phyloP scores from a whole-genome alignment of 2,329 filamentous ascomycete species.

The Sphaceloma murrayae region DNA sequence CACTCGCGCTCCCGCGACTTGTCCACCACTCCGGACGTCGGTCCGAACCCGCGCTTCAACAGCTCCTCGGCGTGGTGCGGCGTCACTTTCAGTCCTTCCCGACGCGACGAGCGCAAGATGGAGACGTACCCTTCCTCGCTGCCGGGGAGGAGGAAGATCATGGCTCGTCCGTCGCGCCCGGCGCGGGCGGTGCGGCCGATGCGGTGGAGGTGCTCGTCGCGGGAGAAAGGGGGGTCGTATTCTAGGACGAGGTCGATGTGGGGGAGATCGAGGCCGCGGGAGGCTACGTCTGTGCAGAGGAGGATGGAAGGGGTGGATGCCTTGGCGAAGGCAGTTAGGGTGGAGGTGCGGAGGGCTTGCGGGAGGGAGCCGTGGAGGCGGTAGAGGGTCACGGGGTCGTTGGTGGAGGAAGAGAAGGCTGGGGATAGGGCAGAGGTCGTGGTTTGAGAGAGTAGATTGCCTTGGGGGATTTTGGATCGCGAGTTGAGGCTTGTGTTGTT shows the following conservation, averaged over 20 bases:
- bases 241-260: slow-evolving; percentile 93
- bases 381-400: slow-evolving; percentile 70
- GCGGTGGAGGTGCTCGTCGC: slow-evolving; percentile 87
- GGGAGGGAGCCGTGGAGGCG: slow-evolving; percentile 86
- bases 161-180: slow-evolving; percentile 74
- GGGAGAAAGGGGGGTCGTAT: slow-evolving; percentile 89
- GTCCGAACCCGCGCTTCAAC: slow-evolving; percentile 52
- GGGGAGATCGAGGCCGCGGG: slow-evolving; percentile 87
- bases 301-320: slow-evolving; percentile 69
- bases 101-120: slow-evolving; percentile 62
- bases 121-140: slow-evolving; percentile 85
- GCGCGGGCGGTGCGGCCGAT: slow-evolving; percentile 92
- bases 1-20: slow-evolving; percentile 40
- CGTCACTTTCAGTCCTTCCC: slow-evolving; percentile 45
- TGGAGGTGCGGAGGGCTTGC: slow-evolving; percentile 78
- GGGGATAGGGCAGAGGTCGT: slow-evolving; percentile 58
- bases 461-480: slow-evolving; percentile 34
- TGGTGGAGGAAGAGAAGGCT: slow-evolving; percentile 49
- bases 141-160: slow-evolving; percentile 83
- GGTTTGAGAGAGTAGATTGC: slow-evolving; percentile 31
- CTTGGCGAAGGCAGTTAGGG: slow-evolving; percentile 67
- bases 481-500: slow-evolving; percentile 25
- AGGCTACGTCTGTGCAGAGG: slow-evolving; percentile 90
- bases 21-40: slow-evolving; percentile 28
- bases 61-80: slow-evolving; percentile 56